Evolutionary conservation across 176 grass and related monocot genomes (phyloP).

Genomic region (Paspalum vaginatum): DNA sequence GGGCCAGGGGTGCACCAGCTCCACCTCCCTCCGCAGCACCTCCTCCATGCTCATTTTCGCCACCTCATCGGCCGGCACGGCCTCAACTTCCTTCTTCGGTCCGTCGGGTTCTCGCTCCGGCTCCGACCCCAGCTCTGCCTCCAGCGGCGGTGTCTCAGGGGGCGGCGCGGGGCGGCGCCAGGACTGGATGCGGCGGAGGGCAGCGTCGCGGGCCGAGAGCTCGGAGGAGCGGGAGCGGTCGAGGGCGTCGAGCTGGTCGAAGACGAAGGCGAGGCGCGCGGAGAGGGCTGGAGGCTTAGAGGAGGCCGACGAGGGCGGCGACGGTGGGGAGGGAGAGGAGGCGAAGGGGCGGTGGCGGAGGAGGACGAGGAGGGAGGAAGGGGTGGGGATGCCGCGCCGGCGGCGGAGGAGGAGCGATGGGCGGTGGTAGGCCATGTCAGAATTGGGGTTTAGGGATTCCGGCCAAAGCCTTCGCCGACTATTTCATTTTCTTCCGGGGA

Average conservation of each 20-base stretch:
- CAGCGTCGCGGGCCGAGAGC: slow-evolving; percentile 69
- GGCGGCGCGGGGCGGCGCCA: slow-evolving; percentile 54
- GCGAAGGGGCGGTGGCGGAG: slow-evolving; percentile 13
- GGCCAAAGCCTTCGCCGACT: slow-evolving; percentile 18
- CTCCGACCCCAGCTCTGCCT: background rate
- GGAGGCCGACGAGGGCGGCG: slow-evolving; percentile 36
- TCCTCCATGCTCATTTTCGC: slow-evolving; percentile 56
- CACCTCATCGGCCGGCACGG: background rate
- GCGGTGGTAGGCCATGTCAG: slow-evolving; percentile 33
- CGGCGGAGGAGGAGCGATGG: slow-evolving; percentile 36
- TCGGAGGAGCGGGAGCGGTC: slow-evolving; percentile 66
- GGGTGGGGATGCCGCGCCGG: slow-evolving; percentile 26
- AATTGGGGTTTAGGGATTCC: slow-evolving; percentile 14
- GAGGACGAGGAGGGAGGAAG: slow-evolving; percentile 43
- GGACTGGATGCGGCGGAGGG: slow-evolving; percentile 83
- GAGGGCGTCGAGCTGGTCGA: slow-evolving; percentile 89
- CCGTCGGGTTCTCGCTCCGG: background rate
- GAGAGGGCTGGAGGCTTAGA: slow-evolving; percentile 77
- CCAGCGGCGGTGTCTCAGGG: background rate
- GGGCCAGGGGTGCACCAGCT: slow-evolving; percentile 94
- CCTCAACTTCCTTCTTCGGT: slow-evolving; percentile 5
- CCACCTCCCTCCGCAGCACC: slow-evolving; percentile 74
- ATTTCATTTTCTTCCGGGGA: background rate
- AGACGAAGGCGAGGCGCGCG: slow-evolving; percentile 89
- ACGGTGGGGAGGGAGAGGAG: slow-evolving; percentile 14